Conservation (phyloP, 495 filamentous ascomycete species). For the Daldinia childiae region DNA sequence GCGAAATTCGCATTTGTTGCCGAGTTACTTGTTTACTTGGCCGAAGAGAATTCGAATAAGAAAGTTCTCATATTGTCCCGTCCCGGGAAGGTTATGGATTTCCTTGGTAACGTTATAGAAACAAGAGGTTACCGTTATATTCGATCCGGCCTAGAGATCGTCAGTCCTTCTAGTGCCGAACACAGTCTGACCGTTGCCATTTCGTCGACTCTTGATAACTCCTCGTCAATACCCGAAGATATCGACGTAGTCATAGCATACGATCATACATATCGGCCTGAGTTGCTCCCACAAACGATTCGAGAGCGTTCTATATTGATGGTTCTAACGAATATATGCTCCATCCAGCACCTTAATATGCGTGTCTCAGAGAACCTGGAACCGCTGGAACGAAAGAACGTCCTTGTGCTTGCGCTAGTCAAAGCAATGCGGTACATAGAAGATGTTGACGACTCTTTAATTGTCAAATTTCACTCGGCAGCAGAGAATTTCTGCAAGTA, state of each 20-base stretch:
- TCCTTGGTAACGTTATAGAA: slow-evolving; percentile 50
- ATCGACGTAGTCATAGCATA: slow-evolving; percentile 54
- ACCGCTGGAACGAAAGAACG: slow-evolving; percentile 52
- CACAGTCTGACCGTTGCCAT: slow-evolving; percentile 36
- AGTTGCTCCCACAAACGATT: slow-evolving; percentile 23
- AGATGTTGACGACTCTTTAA: slow-evolving; percentile 35
- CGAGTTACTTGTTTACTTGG: slow-evolving; percentile 51
- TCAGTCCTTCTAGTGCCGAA: slow-evolving; percentile 18
- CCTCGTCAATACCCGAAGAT: slow-evolving; percentile 33
- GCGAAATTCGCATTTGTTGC: slow-evolving; percentile 57
- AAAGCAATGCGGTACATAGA: slow-evolving; percentile 47
- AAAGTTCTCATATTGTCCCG: slow-evolving; percentile 55
- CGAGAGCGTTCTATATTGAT: slow-evolving; percentile 42
- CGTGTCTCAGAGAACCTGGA: slow-evolving; percentile 46
- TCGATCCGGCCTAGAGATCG: slow-evolving; percentile 38
- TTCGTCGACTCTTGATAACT: slow-evolving; percentile 36
- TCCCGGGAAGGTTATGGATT: slow-evolving; percentile 49
- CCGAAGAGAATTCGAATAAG: slow-evolving; percentile 40
- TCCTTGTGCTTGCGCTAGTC: slow-evolving; percentile 49
- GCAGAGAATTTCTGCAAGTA: slow-evolving; percentile 52
- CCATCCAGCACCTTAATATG: slow-evolving; percentile 59
- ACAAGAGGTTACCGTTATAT: slow-evolving; percentile 41
- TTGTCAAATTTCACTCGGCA: slow-evolving; percentile 42
- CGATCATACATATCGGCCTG: slow-evolving; percentile 50
- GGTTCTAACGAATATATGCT: slow-evolving; percentile 49